Evolutionary conservation across 495 filamentous ascomycete species (phyloP).

Genomic region (Hypomontagnella submonticulosa): DNA sequence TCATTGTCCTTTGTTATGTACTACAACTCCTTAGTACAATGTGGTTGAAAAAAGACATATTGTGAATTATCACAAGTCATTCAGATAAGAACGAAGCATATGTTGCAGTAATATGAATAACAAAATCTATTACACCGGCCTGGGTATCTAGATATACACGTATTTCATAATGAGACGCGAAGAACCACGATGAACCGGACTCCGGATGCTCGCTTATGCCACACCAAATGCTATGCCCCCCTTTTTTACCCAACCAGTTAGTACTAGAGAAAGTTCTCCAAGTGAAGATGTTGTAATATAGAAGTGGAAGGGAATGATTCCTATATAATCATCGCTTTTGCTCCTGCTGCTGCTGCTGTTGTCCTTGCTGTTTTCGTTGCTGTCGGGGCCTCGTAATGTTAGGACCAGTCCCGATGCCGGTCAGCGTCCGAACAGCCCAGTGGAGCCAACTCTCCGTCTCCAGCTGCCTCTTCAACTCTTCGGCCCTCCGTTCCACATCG

Average conservation of each 20-base stretch:
- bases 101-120: not conserved
- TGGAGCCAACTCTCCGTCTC: slow-evolving; percentile 71
- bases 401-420: slow-evolving; percentile 68
- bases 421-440: slow-evolving; percentile 67
- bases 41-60: no score
- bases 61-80: not conserved
- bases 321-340: slow-evolving; percentile 4
- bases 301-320: not conserved
- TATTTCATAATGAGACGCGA: slow-evolving; percentile 10
- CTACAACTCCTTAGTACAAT: no score
- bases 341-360: no score
- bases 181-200: slow-evolving; percentile 26
- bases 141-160: slow-evolving; percentile 36
- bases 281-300: slow-evolving; percentile 7
- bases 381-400: slow-evolving; percentile 57
- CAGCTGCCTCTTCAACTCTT: slow-evolving; percentile 73
- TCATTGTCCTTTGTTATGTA: not conserved
- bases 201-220: slow-evolving; percentile 37
- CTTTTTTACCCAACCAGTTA: slow-evolving; percentile 9
- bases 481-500: slow-evolving; percentile 78
- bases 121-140: slow-evolving; percentile 24
- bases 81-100: not conserved
- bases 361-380: no score
- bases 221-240: slow-evolving; percentile 36
- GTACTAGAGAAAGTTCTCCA: slow-evolving; percentile 18